These are phyloP conservation scores for Mortierella sp. DNA, from an alignment of 371 early-diverging fungal genomes.

Conservation along the genomic window DNA sequence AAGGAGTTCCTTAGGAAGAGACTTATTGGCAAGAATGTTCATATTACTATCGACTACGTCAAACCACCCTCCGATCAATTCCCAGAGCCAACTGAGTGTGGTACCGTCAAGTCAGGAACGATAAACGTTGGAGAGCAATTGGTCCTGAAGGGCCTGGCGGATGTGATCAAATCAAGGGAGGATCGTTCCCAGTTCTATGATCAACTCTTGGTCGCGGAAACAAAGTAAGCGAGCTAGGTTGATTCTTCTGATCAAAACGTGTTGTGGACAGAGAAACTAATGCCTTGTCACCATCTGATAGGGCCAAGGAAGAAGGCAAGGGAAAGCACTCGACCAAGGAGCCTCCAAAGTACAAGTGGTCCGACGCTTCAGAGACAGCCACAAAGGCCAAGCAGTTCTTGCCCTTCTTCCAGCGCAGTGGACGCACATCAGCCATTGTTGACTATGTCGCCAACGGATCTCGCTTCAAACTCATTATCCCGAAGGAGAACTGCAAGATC, in stretches of 20 bases:
- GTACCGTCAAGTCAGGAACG: constrained; percentile 75
- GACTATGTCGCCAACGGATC: constrained; percentile 89
- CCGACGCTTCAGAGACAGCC: constrained; percentile 78
- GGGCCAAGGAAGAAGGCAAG: constrained; percentile 75
- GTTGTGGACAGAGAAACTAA: too few species aligned
- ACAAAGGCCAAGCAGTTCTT: constrained; percentile 89
- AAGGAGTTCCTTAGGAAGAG: constrained; percentile 88
- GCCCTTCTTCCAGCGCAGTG: constrained; percentile 82
- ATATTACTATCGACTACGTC: constrained; percentile 86
- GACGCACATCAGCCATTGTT: constrained; percentile 81
- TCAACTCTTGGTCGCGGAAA: constrained; percentile 84
- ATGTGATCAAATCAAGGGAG: constrained; percentile 86
- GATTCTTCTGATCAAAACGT: not conserved
- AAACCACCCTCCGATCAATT: constrained; percentile 90
- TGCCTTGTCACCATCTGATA: too few species aligned
- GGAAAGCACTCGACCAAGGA: constrained; percentile 87
- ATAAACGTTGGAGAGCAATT: constrained; percentile 83
- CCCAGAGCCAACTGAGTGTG: constrained; percentile 87
- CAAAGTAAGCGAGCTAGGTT: constrained; percentile 55
- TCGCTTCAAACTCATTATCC: constrained; percentile 84
- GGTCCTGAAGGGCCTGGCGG: constrained; percentile 83
- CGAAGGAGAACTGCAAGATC: constrained; percentile 86
- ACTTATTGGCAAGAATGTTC: constrained; percentile 86
- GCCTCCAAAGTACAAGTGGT: constrained; percentile 71
- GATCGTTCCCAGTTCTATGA: constrained; percentile 90